These are phyloP conservation scores for Oryza nivara DNA, from an alignment of 176 grass and related monocot species.

Conservation along the genomic window DNA sequence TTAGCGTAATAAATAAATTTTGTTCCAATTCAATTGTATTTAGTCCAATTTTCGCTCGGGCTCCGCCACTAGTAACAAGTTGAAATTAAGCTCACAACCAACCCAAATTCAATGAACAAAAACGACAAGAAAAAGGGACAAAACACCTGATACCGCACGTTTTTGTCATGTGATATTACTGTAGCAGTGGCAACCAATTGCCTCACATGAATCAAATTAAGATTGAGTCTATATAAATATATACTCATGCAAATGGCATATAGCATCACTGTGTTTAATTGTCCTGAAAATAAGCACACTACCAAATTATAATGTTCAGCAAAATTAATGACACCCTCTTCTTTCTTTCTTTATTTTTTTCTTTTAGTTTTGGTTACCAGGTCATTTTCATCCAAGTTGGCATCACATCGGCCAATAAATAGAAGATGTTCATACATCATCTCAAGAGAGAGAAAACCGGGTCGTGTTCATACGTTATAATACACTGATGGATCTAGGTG, in stretches of 20 bases:
- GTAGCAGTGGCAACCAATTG: not conserved
- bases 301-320: not conserved
- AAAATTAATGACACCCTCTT: not conserved
- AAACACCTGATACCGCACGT: not conserved
- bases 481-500: not conserved
- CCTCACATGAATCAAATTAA: not conserved
- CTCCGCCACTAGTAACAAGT: not conserved
- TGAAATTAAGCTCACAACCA: not conserved
- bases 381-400: constrained; percentile 40
- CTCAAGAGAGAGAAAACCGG: not conserved
- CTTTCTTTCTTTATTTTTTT: not conserved
- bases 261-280: not conserved
- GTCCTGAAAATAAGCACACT: not conserved
- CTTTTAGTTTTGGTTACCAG: not conserved
- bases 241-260: not conserved
- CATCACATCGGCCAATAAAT: constrained; percentile 41
- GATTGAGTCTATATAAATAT: not conserved
- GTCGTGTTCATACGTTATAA: not conserved
- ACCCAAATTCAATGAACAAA: not conserved
- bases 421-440: constrained; percentile 16
- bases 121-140: not conserved
- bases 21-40: not conserved
- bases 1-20: not conserved
- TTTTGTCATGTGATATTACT: not conserved
- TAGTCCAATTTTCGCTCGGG: not conserved